Evolutionary conservation across 495 filamentous ascomycete genomes (phyloP), one percentile per base, ranked within the genome.

Genomic region (Halenospora varia): DNA sequence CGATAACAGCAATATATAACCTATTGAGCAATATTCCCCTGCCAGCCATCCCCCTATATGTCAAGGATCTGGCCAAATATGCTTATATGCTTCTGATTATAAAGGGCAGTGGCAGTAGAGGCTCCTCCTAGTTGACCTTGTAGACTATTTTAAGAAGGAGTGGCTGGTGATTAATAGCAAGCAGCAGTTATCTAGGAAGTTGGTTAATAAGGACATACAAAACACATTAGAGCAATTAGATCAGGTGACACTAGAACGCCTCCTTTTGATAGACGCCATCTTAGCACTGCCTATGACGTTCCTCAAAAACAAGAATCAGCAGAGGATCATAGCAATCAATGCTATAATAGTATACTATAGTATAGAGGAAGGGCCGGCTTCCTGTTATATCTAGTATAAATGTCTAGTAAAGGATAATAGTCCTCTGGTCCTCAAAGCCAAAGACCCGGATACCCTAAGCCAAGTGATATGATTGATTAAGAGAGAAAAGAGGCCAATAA

Each of bases 61-160:
- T 72, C 49, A 62, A 75, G 56, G 70, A 76, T 61, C 56, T 76
- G 0, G 63, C 65, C 9, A 57, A 70, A 57, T 66, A 72, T 55
- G 60, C 63, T 0, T 47, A 59, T 22, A 62, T 69, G 13, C 49
- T 70, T 15, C 50, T 77, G 35, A 58, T 59, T 9, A 75, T 62
- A 23, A 74, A 51, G 6, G 62, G 52, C 50, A 68, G 55, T 63
- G 61, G 13, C 55, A 56, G 25, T 53, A 52, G 53, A 25, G 45
- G 51, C 53, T 62, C 35, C 64, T 67, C 29, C 55, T 63, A 17
- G 11, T 25, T 41, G 55, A 63, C 13, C 48, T 68, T 66, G 61
- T 17, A 56, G 67, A 54, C 57, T 66, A 42, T 62, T 56, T 0
- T 62, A 69, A n/a, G n/a, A n/a, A n/a, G n/a, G n/a, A n/a, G n/a